Conservation (phyloP, 2,329 filamentous ascomycete species). For the Exophiala spinifera region DNA sequence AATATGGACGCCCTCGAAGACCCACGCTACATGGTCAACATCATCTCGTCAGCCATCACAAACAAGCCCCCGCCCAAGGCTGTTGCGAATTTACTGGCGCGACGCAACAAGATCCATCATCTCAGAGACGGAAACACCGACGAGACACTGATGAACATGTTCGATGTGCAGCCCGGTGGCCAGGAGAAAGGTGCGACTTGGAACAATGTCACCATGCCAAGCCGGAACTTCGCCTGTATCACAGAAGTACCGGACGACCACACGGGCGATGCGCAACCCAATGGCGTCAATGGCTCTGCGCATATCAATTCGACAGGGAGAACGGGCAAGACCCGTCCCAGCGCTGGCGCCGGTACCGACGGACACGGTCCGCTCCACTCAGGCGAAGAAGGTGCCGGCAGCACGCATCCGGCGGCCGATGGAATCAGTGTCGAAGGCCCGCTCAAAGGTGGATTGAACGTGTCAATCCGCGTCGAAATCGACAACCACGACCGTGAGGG, state of each 20-base stretch:
- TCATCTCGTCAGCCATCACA: constrained; percentile 63
- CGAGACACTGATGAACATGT: constrained; percentile 62
- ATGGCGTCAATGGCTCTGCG: constrained; percentile 26
- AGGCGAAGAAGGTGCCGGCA: constrained; percentile 73
- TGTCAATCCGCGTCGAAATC: constrained; percentile 46
- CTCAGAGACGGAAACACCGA: constrained; percentile 58
- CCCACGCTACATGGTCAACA: constrained; percentile 62
- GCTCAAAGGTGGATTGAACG: constrained; percentile 44
- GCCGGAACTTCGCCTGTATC: constrained; percentile 63
- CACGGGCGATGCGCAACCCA: constrained; percentile 13
- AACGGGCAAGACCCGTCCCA: constrained; percentile 23
- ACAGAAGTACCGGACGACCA: constrained; percentile 46
- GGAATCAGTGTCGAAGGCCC: constrained; percentile 38
- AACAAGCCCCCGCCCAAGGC: constrained; percentile 65
- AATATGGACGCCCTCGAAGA: constrained; percentile 57
- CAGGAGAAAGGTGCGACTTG: constrained; percentile 62
- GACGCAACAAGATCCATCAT: constrained; percentile 64
- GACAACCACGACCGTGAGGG: constrained; percentile 42
- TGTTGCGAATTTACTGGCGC: constrained; percentile 62
- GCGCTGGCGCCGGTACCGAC: constrained; percentile 39
- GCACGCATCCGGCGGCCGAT: constrained; percentile 64
- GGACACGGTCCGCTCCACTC: constrained; percentile 68
- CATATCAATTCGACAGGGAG: constrained; percentile 20
- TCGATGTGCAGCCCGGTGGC: constrained; percentile 59
- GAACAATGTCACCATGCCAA: constrained; percentile 83